Evolutionary conservation across 495 filamentous ascomycete genomes (phyloP).

Genomic region (Tuber magnatum): DNA sequence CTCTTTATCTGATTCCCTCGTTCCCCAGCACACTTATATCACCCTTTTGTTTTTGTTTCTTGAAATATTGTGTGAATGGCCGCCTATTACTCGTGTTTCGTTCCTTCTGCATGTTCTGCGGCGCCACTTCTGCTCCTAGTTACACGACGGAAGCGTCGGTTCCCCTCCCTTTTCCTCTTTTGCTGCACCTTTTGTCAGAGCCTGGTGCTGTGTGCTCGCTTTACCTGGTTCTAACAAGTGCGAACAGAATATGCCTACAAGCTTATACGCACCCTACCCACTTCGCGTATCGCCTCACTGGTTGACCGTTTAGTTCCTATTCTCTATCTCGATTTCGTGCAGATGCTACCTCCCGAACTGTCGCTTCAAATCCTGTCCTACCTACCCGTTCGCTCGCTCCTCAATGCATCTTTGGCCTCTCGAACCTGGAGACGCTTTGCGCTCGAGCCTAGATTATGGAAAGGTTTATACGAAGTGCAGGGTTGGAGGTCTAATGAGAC

Average conservation of each 20-base stretch:
- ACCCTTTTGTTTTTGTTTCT: slow-evolving; percentile 7
- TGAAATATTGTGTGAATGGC: neutral
- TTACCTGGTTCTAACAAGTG: slow-evolving; percentile 5
- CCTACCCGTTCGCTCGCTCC: slow-evolving; percentile 65
- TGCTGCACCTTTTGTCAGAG: slow-evolving; percentile 10
- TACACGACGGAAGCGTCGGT: slow-evolving; percentile 5
- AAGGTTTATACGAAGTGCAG: slow-evolving; percentile 67
- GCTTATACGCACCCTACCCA: slow-evolving; percentile 40
- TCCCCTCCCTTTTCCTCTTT: slow-evolving; percentile 13
- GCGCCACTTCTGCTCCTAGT: slow-evolving; percentile 13
- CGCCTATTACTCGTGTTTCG: slow-evolving; percentile 5
- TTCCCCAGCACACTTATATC: neutral
- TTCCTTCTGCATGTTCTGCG: slow-evolving; percentile 6
- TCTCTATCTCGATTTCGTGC: slow-evolving; percentile 73
- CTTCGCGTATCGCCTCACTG: slow-evolving; percentile 38
- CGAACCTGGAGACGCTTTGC: slow-evolving; percentile 73
- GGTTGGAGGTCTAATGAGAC: slow-evolving; percentile 69
- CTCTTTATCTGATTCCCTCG: slow-evolving; percentile 3
- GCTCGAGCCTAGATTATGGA: slow-evolving; percentile 81
- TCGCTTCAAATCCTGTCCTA: slow-evolving; percentile 81
- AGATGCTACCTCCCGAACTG: slow-evolving; percentile 77
- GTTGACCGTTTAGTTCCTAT: slow-evolving; percentile 40
- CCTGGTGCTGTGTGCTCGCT: slow-evolving; percentile 4
- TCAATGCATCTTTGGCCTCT: slow-evolving; percentile 70
- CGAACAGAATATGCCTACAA: slow-evolving; percentile 40